phyloP scores from a whole-genome alignment of 768 basidiomycete species.

The Lactarius sp. region DNA sequence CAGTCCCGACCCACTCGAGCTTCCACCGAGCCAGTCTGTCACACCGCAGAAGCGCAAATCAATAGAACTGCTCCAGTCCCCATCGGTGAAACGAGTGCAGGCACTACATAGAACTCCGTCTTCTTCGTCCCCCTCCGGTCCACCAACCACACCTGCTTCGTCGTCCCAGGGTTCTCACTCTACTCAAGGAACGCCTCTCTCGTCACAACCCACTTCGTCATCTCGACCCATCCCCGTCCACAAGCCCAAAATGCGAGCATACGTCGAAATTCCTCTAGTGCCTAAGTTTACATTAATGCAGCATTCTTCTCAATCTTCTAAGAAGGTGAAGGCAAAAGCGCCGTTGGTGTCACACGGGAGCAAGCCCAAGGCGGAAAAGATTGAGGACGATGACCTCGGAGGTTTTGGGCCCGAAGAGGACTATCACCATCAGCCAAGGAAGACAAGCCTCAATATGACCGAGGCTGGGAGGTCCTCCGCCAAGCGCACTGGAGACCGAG shows the following conservation, averaged over 20 bases:
- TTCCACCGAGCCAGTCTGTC: slow-evolving; percentile 28
- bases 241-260: slow-evolving; percentile 29
- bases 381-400: slow-evolving; percentile 27
- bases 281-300: slow-evolving; percentile 26
- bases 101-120: slow-evolving; percentile 26
- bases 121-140: slow-evolving; percentile 16
- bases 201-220: not conserved
- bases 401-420: slow-evolving; percentile 39
- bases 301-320: slow-evolving; percentile 19
- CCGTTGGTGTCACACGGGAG: slow-evolving; percentile 16
- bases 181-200: slow-evolving; percentile 7
- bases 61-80: slow-evolving; percentile 53
- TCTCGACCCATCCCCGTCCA: slow-evolving; percentile 20
- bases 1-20: slow-evolving; percentile 30
- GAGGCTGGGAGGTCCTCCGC: slow-evolving; percentile 46
- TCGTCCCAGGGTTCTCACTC: slow-evolving; percentile 19
- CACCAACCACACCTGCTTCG: slow-evolving; percentile 24
- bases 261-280: slow-evolving; percentile 31
- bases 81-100: slow-evolving; percentile 56
- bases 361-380: slow-evolving; percentile 2
- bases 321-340: slow-evolving; percentile 14
- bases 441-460: slow-evolving; percentile 25
- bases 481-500: slow-evolving; percentile 65
- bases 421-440: slow-evolving; percentile 37
- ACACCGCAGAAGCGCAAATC: slow-evolving; percentile 74